A percentile compares a stretch with the other conserved stretches of the same genome.
Evolutionary conservation across 352 stramenopile genomes (phyloP).

Genomic region (Pythium oligandrum): DNA sequence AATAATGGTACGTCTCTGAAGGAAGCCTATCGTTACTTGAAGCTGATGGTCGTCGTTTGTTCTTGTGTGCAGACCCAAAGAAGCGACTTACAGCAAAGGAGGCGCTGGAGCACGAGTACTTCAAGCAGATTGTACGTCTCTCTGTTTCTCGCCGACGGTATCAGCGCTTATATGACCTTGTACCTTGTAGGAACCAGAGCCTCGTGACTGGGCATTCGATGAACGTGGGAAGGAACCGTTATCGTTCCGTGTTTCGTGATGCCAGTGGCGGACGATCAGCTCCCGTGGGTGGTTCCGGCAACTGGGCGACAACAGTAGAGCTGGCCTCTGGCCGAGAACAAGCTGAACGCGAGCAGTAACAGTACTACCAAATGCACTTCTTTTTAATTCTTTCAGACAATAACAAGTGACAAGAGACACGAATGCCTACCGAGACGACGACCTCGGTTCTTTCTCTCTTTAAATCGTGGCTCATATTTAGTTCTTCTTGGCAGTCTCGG

Average conservation of each 20-base stretch:
- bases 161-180: not conserved
- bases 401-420: too few species aligned
- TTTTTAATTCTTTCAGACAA: too few species aligned
- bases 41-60: not conserved
- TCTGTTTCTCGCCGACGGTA: not conserved
- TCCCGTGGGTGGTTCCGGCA: conserved; percentile 31
- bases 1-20: conserved; percentile 59
- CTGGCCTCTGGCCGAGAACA: too few species aligned
- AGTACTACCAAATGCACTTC: too few species aligned
- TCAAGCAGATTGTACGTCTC: conserved; percentile 79
- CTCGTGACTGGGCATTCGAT: conserved; percentile 83
- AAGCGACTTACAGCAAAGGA: conserved; percentile 88
- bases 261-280: conserved; percentile 58
- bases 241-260: conserved; percentile 81
- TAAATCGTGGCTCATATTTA: too few species aligned
- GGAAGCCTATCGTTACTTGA: not conserved
- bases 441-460: too few species aligned
- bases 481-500: conserved; percentile 19
- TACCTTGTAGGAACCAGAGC: conserved; percentile 61
- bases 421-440: too few species aligned
- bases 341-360: too few species aligned
- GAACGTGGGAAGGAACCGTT: conserved; percentile 83
- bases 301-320: too few species aligned
- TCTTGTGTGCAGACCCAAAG: conserved; percentile 60
- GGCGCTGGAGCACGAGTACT: conserved; percentile 92